Evolutionary conservation across 2,329 filamentous ascomycete species (phyloP).

Genomic region (Colletotrichum lindemuthianum): DNA sequence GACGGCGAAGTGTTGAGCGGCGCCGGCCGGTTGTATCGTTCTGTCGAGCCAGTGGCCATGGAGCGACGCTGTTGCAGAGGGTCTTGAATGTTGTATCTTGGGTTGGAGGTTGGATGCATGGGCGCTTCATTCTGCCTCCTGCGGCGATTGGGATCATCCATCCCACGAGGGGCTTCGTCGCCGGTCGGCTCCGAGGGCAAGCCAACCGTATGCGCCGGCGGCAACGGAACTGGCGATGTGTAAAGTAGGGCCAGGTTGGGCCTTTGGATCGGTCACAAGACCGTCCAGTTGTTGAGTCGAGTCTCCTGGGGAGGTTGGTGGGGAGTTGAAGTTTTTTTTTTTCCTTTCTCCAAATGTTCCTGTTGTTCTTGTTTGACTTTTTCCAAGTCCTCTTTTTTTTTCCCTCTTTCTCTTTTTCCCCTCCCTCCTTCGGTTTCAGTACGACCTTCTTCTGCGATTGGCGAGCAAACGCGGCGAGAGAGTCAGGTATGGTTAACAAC

Average conservation of each 20-base stretch:
- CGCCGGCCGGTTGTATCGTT: conserved; percentile 59
- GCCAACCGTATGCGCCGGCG: conserved; percentile 72
- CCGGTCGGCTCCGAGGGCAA: conserved; percentile 65
- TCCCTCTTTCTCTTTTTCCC: background rate
- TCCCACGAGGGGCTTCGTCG: conserved; percentile 67
- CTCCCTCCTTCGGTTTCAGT: background rate
- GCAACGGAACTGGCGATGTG: conserved; percentile 70
- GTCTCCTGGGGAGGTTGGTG: conserved; percentile 7
- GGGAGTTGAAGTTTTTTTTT: conserved; percentile 9
- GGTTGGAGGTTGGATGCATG: conserved; percentile 68
- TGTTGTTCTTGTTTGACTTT: background rate
- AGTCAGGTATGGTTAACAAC: background rate
- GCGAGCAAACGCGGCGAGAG: conserved; percentile 9
- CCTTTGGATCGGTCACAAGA: conserved; percentile 46
- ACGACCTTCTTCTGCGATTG: background rate
- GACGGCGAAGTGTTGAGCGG: conserved; percentile 61
- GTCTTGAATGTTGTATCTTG: conserved; percentile 63
- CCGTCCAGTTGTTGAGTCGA: conserved; percentile 32
- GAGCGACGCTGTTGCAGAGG: conserved; percentile 56
- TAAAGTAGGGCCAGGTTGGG: conserved; percentile 72
- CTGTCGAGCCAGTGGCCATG: conserved; percentile 46
- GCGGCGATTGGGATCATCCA: conserved; percentile 81
- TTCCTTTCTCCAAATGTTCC: background rate
- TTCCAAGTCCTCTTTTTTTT: background rate
- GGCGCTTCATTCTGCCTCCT: conserved; percentile 80